These are phyloP conservation scores for Heliosperma pusillum DNA, from an alignment of 148 eudicot species.

Conservation along the genomic window DNA sequence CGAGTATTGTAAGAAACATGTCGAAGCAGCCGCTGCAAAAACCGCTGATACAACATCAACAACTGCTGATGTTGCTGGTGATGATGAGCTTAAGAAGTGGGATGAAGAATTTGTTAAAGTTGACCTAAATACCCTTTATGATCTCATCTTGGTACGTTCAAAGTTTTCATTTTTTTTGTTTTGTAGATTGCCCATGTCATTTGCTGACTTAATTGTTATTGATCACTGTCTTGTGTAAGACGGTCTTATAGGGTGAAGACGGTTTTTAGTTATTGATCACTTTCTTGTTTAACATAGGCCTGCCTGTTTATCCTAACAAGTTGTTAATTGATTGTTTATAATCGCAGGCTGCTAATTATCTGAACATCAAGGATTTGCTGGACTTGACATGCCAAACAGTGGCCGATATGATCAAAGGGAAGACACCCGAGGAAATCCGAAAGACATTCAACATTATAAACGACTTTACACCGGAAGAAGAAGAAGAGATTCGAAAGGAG, in stretches of 20 bases:
- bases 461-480: conserved; percentile 30
- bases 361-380: too few species aligned
- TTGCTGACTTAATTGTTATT: too few species aligned
- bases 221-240: too few species aligned
- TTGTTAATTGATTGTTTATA: background rate
- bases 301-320: background rate
- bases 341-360: conserved; percentile 54
- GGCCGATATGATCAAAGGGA: conserved; percentile 51
- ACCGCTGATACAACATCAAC: background rate
- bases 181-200: too few species aligned
- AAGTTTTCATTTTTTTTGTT: too few species aligned
- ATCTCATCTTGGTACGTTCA: conserved; percentile 46
- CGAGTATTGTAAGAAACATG: too few species aligned
- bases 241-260: too few species aligned
- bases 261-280: too few species aligned
- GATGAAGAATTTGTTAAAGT: conserved; percentile 14
- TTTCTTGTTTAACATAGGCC: too few species aligned
- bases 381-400: too few species aligned
- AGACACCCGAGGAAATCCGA: conserved; percentile 65
- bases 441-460: conserved; percentile 59
- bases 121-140: conserved; percentile 48
- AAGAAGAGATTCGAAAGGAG: too few species aligned
- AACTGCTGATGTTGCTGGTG: conserved; percentile 15
- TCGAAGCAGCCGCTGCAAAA: conserved; percentile 16
- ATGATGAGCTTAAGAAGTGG: too few species aligned